These are phyloP conservation scores for Teunomyces funiuensis DNA, from an alignment of 805 yeast species.

Conservation along the genomic window DNA sequence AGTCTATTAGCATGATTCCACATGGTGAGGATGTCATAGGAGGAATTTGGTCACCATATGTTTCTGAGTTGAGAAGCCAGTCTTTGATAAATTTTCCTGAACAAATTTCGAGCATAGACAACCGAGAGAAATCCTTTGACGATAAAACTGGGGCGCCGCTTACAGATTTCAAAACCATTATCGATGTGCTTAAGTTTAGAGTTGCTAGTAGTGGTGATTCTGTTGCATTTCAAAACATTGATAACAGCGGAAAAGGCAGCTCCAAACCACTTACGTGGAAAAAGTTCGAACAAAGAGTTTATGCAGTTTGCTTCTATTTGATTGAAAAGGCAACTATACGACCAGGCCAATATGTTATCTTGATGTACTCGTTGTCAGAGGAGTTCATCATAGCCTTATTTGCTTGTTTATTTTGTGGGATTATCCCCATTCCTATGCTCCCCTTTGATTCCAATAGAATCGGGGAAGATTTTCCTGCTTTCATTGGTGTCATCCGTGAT, in stretches of 20 bases:
- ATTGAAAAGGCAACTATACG: conserved; percentile 61
- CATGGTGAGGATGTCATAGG: conserved; percentile 75
- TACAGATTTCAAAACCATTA: conserved; percentile 66
- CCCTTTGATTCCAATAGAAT: conserved; percentile 67
- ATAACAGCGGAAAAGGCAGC: conserved; percentile 32
- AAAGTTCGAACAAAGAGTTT: conserved; percentile 72
- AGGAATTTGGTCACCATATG: conserved; percentile 80
- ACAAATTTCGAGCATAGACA: conserved; percentile 82
- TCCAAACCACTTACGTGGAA: conserved; percentile 62
- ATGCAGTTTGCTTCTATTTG: conserved; percentile 71
- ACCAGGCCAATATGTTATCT: conserved; percentile 71
- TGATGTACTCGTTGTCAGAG: conserved; percentile 85
- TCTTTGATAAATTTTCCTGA: conserved; percentile 63
- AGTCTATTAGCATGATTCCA: conserved; percentile 63
- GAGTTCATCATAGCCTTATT: conserved; percentile 80
- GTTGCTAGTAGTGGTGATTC: conserved; percentile 74
- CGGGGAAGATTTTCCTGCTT: conserved; percentile 71
- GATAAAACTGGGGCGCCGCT: conserved; percentile 73
- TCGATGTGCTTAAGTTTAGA: conserved; percentile 78
- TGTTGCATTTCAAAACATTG: conserved; percentile 60
- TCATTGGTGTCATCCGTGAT: conserved; percentile 64
- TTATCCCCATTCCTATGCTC: conserved; percentile 72
- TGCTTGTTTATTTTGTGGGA: conserved; percentile 83
- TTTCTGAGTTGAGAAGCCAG: conserved; percentile 62
- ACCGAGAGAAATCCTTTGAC: conserved; percentile 73